These are phyloP conservation scores for Lenzites betulinus DNA, from an alignment of 768 basidiomycete species.

Conservation along the genomic window DNA sequence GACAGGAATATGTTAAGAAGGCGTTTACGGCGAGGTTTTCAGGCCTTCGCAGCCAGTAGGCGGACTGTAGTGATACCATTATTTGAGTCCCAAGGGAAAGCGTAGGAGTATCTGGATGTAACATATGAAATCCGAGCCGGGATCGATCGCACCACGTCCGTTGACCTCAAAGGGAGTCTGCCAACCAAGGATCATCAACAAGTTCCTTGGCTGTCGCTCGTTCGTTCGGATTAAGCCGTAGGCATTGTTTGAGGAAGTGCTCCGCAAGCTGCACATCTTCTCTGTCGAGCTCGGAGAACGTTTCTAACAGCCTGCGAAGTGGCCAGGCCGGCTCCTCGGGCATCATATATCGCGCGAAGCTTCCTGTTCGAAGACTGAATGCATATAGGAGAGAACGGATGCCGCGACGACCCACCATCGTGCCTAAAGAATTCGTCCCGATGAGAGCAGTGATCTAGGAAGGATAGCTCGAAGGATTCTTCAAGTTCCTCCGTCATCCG, in stretches of 20 bases:
- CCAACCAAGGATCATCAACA: not conserved
- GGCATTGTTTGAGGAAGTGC: not conserved
- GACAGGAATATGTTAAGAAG: slow-evolving; percentile 24
- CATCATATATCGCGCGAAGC: not conserved
- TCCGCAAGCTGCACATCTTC: not conserved
- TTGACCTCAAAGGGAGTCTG: not conserved
- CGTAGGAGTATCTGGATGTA: not conserved
- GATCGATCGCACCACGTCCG: not conserved
- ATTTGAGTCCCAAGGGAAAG: not conserved
- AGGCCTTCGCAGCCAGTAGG: slow-evolving; percentile 10
- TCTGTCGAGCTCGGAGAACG: not conserved
- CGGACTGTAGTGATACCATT: not conserved
- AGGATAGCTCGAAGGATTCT: not conserved
- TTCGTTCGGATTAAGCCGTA: not conserved
- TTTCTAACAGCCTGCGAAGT: not conserved
- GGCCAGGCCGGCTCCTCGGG: not conserved
- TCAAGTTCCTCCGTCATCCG: not conserved
- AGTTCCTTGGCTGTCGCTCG: not conserved
- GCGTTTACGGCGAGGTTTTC: slow-evolving; percentile 22
- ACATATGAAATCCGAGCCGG: not conserved
- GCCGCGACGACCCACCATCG: not conserved
- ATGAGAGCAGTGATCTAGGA: not conserved
- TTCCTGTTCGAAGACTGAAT: not conserved
- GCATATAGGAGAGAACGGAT: not conserved
- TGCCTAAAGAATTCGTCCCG: not conserved